A percentile compares a stretch with the other conserved stretches of the same genome.
phyloP scores from a whole-genome alignment of 768 basidiomycete genomes.

The Rickenella mellea region DNA sequence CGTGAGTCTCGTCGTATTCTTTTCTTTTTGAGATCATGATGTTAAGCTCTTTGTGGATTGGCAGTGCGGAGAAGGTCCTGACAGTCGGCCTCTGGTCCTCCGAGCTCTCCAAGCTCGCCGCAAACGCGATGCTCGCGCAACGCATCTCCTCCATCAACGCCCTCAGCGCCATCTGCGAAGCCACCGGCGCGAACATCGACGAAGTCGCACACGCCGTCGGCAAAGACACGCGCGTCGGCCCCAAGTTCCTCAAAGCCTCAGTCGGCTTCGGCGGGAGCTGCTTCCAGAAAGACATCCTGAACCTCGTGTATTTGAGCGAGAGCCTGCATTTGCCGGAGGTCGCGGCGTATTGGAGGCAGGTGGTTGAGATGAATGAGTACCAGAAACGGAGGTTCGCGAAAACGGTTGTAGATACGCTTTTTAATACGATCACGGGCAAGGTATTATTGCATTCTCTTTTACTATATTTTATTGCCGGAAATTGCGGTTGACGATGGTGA shows the following conservation, averaged over 20 bases:
- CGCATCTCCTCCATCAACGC: constrained; percentile 98
- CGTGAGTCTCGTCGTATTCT: constrained; percentile 42
- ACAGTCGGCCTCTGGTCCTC: constrained; percentile 98
- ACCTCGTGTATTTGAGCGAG: constrained; percentile 95
- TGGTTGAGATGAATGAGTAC: constrained; percentile 97
- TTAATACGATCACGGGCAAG: constrained; percentile 97
- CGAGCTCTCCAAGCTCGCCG: constrained; percentile 95
- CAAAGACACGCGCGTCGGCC: constrained; percentile 84
- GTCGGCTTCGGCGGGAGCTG: constrained; percentile 98
- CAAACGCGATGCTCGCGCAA: constrained; percentile 99
- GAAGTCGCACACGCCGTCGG: constrained; percentile 95
- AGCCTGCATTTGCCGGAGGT: constrained; percentile 93
- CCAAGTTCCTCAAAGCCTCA: constrained; percentile 90
- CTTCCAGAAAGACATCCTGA: constrained; percentile 99
- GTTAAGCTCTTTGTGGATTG: constrained; percentile 1
- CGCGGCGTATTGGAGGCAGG: constrained; percentile 94
- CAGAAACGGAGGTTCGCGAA: constrained; percentile 96
- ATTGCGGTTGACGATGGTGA: not conserved
- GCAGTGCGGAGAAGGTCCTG: constrained; percentile 66
- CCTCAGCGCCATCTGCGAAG: constrained; percentile 96
- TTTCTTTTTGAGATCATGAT: constrained; percentile 2
- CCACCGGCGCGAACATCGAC: constrained; percentile 97
- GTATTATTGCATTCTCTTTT: constrained; percentile 29
- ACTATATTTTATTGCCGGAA: no score
- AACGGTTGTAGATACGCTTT: constrained; percentile 92